These are phyloP conservation scores for Sporisorium scitamineum DNA, from an alignment of 1,284 basidiomycete species.

Conservation along the genomic window DNA sequence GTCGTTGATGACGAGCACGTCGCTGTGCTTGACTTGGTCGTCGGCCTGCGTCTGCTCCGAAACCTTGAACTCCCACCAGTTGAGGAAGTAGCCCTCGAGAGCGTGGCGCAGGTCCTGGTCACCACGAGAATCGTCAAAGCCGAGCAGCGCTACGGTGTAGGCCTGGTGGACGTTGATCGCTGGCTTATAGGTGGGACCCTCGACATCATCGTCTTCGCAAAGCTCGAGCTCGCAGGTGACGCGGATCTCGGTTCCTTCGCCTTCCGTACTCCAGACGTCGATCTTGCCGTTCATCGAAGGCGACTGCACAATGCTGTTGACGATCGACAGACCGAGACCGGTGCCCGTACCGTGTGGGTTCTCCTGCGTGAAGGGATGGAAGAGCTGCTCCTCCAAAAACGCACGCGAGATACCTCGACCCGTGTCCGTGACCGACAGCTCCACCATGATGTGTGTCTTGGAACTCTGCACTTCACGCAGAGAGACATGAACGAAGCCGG, in stretches of 20 bases:
- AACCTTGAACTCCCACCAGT: slow-evolving; percentile 82
- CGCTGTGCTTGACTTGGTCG: slow-evolving; percentile 71
- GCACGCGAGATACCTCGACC: slow-evolving; percentile 76
- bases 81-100: slow-evolving; percentile 77
- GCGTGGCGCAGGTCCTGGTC: slow-evolving; percentile 77
- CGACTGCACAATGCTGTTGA: slow-evolving; percentile 89
- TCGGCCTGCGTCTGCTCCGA: slow-evolving; percentile 13
- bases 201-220: slow-evolving; percentile 52
- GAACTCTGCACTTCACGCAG: slow-evolving; percentile 78
- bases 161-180: slow-evolving; percentile 71
- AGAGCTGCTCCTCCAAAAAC: slow-evolving; percentile 82
- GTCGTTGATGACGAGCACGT: slow-evolving; percentile 87
- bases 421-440: slow-evolving; percentile 87
- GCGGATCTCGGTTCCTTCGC: slow-evolving; percentile 91
- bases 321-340: slow-evolving; percentile 94
- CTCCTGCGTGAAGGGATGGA: slow-evolving; percentile 93
- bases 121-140: slow-evolving; percentile 79
- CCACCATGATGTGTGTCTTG: slow-evolving; percentile 78
- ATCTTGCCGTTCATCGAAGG: slow-evolving; percentile 85
- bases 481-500: slow-evolving; percentile 87
- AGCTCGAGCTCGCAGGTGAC: slow-evolving; percentile 84
- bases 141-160: slow-evolving; percentile 78
- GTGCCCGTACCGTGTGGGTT: slow-evolving; percentile 91
- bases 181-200: slow-evolving; percentile 69
- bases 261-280: slow-evolving; percentile 88